These are phyloP conservation scores for Erythrophleum fordii DNA, from an alignment of 306 rosid species.

Conservation along the genomic window DNA sequence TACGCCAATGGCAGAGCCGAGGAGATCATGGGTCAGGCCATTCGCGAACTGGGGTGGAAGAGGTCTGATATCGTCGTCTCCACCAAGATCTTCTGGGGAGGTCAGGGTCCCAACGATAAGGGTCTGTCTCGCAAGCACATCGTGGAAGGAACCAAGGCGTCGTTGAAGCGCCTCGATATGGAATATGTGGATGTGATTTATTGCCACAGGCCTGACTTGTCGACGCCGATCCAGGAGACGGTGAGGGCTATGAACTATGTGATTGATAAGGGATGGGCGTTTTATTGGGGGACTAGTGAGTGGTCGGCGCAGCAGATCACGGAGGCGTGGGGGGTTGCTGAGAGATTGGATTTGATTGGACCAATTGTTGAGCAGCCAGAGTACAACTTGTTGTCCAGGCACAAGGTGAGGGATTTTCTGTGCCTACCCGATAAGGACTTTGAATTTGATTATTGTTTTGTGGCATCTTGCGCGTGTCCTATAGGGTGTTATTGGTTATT, in stretches of 20 bases:
- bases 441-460: not conserved
- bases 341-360: constrained; percentile 76
- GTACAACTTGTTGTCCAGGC: constrained; percentile 85
- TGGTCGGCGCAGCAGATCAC: constrained; percentile 99
- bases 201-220: constrained; percentile 82
- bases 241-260: constrained; percentile 90
- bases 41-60: constrained; percentile 90
- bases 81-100: constrained; percentile 99
- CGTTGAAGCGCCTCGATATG: constrained; percentile 82
- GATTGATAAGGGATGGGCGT: constrained; percentile 89
- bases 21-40: constrained; percentile 99
- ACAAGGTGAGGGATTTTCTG: constrained; percentile 54
- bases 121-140: constrained; percentile 90
- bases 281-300: constrained; percentile 98
- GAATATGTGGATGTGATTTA: constrained; percentile 85
- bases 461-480: not conserved
- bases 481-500: not conserved
- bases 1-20: constrained; percentile 97
- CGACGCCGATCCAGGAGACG: constrained; percentile 92
- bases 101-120: constrained; percentile 92
- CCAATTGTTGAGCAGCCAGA: constrained; percentile 99
- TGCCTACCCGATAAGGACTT: not conserved
- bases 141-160: constrained; percentile 86
- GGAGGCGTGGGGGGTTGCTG: constrained; percentile 86
- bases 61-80: constrained; percentile 93